phyloP scores from a whole-genome alignment of 1,284 basidiomycete genomes.

The Ceratobasidium sp. region DNA sequence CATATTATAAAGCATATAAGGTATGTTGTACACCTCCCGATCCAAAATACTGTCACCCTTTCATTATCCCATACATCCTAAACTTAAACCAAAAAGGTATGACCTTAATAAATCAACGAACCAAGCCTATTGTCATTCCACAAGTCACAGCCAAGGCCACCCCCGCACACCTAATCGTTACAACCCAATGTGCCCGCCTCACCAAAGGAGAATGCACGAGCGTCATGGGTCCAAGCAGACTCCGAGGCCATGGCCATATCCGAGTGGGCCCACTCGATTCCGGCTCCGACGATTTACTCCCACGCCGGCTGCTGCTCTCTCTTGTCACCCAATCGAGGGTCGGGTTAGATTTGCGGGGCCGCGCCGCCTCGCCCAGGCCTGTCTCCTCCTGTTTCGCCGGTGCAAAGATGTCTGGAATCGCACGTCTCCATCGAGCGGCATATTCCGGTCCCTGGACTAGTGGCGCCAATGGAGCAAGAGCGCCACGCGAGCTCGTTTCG shows the following conservation, averaged over 20 bases:
- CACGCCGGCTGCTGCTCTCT: conserved; percentile 5
- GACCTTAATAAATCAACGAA: background rate
- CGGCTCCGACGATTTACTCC: conserved; percentile 5
- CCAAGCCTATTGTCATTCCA: conserved; percentile 29
- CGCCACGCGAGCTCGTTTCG: background rate
- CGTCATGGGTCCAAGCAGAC: conserved; percentile 35
- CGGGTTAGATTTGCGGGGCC: background rate
- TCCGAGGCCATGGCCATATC: conserved; percentile 35
- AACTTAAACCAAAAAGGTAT: no score
- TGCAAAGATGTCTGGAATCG: conserved; percentile 23
- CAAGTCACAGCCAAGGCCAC: conserved; percentile 18
- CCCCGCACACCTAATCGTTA: conserved; percentile 14
- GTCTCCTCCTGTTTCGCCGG: background rate
- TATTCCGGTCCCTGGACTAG: conserved; percentile 1
- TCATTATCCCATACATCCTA: no score
- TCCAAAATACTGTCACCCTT: no score
- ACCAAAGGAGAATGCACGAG: conserved; percentile 35
- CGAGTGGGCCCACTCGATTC: background rate
- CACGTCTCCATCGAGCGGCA: conserved; percentile 8
- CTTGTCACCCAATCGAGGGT: conserved; percentile 19
- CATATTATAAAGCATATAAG: no score
- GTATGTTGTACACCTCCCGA: no score
- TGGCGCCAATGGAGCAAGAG: background rate
- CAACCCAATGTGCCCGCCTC: conserved; percentile 33
- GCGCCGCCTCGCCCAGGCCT: background rate